Conservation (phyloP, 495 filamentous ascomycete genomes). For the Venustampulla echinocandica region DNA sequence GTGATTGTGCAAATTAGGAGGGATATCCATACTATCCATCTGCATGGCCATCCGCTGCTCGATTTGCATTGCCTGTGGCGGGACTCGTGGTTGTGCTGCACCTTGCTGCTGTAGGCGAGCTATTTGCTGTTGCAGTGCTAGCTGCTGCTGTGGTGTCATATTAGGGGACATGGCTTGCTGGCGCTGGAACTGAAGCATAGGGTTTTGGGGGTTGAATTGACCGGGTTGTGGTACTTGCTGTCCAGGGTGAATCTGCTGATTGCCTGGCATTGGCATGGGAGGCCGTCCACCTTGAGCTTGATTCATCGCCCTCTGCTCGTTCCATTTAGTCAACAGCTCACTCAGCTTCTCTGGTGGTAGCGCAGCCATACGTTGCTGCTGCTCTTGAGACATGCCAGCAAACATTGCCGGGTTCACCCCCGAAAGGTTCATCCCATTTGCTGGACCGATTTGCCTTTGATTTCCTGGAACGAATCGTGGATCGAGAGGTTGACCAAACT, state of each 20-base stretch:
- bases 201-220: constrained; percentile 27
- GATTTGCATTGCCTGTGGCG: not conserved
- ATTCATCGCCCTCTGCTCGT: constrained; percentile 15
- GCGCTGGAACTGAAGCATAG: constrained; percentile 22
- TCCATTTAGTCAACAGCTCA: constrained; percentile 35
- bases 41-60: constrained; percentile 10
- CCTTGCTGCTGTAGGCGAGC: constrained; percentile 22
- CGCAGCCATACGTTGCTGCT: constrained; percentile 21
- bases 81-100: constrained; percentile 6
- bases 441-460: constrained; percentile 23
- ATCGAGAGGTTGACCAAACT: constrained; percentile 31
- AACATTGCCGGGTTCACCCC: constrained; percentile 29
- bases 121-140: constrained; percentile 29
- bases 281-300: constrained; percentile 21
- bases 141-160: constrained; percentile 32
- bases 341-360: constrained; percentile 33
- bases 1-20: constrained; percentile 9
- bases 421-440: constrained; percentile 24
- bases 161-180: constrained; percentile 20
- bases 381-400: constrained; percentile 27
- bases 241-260: constrained; percentile 14
- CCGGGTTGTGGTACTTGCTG: constrained; percentile 23
- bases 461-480: constrained; percentile 36
- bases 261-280: constrained; percentile 22
- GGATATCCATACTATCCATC: constrained; percentile 22